Base-by-base conservation (phyloP, 495 filamentous ascomycete genomes). In the Penicillium waksmanii region DNA sequence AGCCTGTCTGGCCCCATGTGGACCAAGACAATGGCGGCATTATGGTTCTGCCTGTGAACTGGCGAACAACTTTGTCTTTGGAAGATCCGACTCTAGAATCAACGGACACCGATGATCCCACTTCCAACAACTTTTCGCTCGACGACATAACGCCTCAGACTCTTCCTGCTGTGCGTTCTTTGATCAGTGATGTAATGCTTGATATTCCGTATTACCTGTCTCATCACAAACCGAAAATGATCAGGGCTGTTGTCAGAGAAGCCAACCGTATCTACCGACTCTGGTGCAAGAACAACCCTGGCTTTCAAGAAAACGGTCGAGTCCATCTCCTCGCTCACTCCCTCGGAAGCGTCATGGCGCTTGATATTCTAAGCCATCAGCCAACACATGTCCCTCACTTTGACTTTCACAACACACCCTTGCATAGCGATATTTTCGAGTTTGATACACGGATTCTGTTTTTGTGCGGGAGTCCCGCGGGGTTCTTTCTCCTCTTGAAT, bases 121-220 rank as follows among this genome's bases (percentile, higher is more conserved):
- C 72, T 48, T 72, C 81, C 3, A 92, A 90, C 42, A 78, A 87
- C 6, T 98, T 90, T 67, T 82, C 82, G 1, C 80, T 98, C 2
- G 84, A 91, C 60, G 93, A 98, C 68, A 97, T 98, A 61, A 97
- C 95, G 4, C 93, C 91, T 0, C 82, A 87, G n/a, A 91, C 92
- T 0, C 89, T 98, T 49, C 92, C 94, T 1, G 90, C 90, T 5
- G 88, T 98, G 0, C 87, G 95, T 10, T 90, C 89, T 62, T 82
- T 98, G 62, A 93, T 98, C 60, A 93, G 89, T 54, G 95, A 98
- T 69, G 92, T 98, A 55, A 96, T 98, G 91, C 85, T 97, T 5
- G 95, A 98, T 68, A 92, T 98, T 35, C 95, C 95, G 0, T 97
- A 96, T 65, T 98, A 98, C 73, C 85, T 98, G 61, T 97, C 93